These are phyloP conservation scores for Metroxylon sagu DNA, from an alignment of 176 grass and related monocot species.

Conservation along the genomic window DNA sequence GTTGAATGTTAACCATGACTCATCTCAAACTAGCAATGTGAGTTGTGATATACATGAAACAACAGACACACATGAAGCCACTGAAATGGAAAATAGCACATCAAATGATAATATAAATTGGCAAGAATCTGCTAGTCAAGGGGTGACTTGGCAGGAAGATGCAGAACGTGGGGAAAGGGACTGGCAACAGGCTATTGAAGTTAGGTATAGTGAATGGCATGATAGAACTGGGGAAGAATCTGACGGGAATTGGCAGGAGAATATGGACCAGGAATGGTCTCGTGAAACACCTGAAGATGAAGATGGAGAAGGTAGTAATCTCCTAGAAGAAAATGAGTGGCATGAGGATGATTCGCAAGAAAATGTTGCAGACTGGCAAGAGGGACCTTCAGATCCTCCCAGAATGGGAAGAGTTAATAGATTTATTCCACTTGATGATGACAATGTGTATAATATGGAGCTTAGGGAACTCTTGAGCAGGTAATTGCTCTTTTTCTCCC, in stretches of 20 bases:
- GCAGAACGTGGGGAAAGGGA: conserved; percentile 19
- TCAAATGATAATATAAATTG: background rate
- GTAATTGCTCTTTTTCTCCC: conserved; percentile 25
- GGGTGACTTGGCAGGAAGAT: conserved; percentile 13
- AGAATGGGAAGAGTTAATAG: conserved; percentile 24
- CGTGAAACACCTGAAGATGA: conserved; percentile 20
- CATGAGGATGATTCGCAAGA: conserved; percentile 41
- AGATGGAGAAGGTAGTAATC: conserved; percentile 27
- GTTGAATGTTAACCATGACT: background rate
- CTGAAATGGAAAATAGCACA: background rate
- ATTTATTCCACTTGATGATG: conserved; percentile 57
- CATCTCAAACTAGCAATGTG: conserved; percentile 1
- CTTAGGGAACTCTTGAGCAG: conserved; percentile 82
- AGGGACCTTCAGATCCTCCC: conserved; percentile 16
- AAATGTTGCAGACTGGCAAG: conserved; percentile 36
- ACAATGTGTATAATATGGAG: conserved; percentile 59
- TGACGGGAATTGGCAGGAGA: background rate
- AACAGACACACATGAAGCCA: conserved; percentile 5
- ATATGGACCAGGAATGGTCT: conserved; percentile 19
- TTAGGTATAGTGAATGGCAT: background rate
- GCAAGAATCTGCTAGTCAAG: conserved; percentile 19
- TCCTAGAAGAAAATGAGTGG: conserved; percentile 49
- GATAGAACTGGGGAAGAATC: background rate
- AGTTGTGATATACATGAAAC: conserved; percentile 8
- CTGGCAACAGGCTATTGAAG: conserved; percentile 3